phyloP scores from a whole-genome alignment of 371 early-diverging fungal species.

The Zancudomyces culisetae region DNA sequence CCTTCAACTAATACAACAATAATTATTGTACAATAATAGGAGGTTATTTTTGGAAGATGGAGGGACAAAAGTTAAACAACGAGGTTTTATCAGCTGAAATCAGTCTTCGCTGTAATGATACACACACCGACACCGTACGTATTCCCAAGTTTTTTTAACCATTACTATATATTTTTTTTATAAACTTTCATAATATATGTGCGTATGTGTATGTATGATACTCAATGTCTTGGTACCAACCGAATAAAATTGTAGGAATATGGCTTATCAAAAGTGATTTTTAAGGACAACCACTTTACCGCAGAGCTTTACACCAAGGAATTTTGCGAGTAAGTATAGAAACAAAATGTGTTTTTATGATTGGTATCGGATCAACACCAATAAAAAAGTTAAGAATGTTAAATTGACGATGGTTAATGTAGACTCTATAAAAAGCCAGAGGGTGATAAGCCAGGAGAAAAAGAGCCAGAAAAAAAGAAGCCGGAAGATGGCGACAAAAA shows the following conservation, averaged over 20 bases:
- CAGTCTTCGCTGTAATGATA: conserved; percentile 13
- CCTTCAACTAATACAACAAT: background rate
- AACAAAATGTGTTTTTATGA: background rate
- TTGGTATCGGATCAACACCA: background rate
- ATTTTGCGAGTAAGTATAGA: conserved; percentile 8
- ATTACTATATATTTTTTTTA: background rate
- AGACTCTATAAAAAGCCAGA: background rate
- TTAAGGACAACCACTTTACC: conserved; percentile 10
- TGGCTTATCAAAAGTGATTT: background rate
- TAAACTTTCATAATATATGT: background rate
- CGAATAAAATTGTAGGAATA: background rate
- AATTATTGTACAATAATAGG: background rate
- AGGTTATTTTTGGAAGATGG: conserved; percentile 16
- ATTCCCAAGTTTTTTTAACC: background rate
- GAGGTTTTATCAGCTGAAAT: conserved; percentile 13
- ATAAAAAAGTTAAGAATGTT: no score
- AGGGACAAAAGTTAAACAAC: conserved; percentile 10
- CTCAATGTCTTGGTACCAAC: background rate
- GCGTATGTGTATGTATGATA: background rate
- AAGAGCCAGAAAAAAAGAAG: background rate
- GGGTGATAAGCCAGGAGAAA: conserved; percentile 6
- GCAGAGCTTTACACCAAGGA: conserved; percentile 19
- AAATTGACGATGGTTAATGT: background rate
- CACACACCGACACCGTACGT: background rate
- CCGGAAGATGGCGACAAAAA: conserved; percentile 5